phyloP scores from a whole-genome alignment of 345 rosid genomes.

The Carallia brachiata region DNA sequence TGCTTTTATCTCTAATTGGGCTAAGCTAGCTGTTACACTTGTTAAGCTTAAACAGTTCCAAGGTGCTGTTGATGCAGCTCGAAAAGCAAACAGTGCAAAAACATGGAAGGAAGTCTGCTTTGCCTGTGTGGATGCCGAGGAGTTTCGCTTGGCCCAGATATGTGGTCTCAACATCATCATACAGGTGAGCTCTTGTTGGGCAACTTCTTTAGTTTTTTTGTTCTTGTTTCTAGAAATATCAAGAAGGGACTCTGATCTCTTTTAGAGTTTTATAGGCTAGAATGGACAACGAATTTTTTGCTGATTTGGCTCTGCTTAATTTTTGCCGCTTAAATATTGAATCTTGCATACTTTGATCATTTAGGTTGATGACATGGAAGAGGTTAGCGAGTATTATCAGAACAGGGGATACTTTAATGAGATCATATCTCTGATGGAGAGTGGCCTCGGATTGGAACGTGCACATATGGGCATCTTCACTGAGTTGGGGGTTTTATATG shows the following conservation, averaged over 20 bases:
- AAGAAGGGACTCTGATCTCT: not conserved
- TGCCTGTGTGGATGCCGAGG: slow-evolving; percentile 95
- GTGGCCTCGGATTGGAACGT: slow-evolving; percentile 92
- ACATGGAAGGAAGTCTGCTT: slow-evolving; percentile 98
- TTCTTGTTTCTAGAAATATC: not conserved
- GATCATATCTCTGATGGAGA: slow-evolving; percentile 92
- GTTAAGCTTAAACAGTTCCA: slow-evolving; percentile 91
- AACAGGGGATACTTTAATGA: slow-evolving; percentile 94
- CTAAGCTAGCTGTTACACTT: slow-evolving; percentile 86
- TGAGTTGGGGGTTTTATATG: slow-evolving; percentile 92
- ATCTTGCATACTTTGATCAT: not conserved
- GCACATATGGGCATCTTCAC: slow-evolving; percentile 99
- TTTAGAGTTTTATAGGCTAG: no score
- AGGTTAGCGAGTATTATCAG: slow-evolving; percentile 93
- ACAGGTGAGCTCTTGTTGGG: slow-evolving; percentile 46
- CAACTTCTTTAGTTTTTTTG: not conserved
- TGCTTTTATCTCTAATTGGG: slow-evolving; percentile 96
- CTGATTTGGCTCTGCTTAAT: not conserved
- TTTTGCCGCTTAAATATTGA: slow-evolving; percentile 1
- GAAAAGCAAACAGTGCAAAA: slow-evolving; percentile 96
- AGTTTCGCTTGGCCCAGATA: slow-evolving; percentile 87
- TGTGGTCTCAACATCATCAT: slow-evolving; percentile 90
- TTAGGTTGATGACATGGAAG: slow-evolving; percentile 93
- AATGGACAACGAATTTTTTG: no score
- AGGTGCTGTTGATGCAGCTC: slow-evolving; percentile 97